Evolutionary conservation across 139 green algal genomes (phyloP).

Genomic region (Cymbomonas tetramitiformis): DNA sequence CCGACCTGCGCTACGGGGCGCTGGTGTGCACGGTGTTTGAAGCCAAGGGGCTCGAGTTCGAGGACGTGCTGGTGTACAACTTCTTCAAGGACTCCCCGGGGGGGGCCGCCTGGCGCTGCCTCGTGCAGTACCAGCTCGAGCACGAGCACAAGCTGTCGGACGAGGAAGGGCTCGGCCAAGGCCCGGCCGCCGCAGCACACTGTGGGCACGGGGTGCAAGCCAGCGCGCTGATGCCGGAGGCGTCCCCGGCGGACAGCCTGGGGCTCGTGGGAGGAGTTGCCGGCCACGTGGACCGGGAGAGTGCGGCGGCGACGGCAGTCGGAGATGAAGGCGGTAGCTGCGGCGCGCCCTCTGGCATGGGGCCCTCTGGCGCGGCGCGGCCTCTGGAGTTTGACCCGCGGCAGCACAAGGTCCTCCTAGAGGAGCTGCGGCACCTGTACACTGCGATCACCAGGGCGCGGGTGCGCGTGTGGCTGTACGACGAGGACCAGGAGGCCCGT

Average conservation of each 20-base stretch:
- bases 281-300: background rate
- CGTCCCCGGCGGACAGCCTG: background rate
- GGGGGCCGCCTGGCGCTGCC: constrained; percentile 45
- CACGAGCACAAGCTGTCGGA: no score
- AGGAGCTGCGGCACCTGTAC: constrained; percentile 68
- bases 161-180: background rate
- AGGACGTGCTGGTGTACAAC: constrained; percentile 45
- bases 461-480: constrained; percentile 48
- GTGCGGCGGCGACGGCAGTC: no score
- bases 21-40: constrained; percentile 55
- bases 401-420: constrained; percentile 37
- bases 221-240: background rate
- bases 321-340: no score
- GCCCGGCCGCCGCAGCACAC: background rate
- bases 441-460: constrained; percentile 57
- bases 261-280: no score
- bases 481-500: constrained; percentile 25
- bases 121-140: no score
- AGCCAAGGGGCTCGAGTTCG: constrained; percentile 58
- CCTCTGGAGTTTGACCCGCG: constrained; percentile 8
- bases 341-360: no score
- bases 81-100: constrained; percentile 46
- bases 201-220: background rate
- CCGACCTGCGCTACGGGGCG: constrained; percentile 27
- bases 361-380: no score